Percentiles rank a stretch among this genome's conserved stretches.
phyloP scores from a whole-genome alignment of 495 filamentous ascomycete genomes.

The Aspergillus biplanus region DNA sequence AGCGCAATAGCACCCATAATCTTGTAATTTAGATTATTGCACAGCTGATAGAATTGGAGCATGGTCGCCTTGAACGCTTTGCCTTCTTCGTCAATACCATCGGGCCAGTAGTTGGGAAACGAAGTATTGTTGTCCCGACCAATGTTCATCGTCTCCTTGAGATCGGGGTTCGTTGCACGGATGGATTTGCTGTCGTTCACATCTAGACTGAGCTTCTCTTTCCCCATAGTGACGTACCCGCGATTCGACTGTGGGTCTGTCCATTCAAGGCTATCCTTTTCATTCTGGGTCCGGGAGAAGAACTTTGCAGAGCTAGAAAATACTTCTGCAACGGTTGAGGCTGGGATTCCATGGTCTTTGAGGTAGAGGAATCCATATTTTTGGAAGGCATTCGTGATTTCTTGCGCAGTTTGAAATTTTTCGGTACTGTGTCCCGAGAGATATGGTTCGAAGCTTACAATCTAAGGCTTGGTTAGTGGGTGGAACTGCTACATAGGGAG shows the following conservation, averaged over 20 bases:
- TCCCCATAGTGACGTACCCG: constrained; percentile 73
- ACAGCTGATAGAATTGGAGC: constrained; percentile 69
- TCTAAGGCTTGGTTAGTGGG: not conserved
- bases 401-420: not conserved
- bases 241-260: constrained; percentile 71
- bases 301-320: constrained; percentile 76
- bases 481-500: not conserved
- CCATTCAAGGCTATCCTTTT: constrained; percentile 75
- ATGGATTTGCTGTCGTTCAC: constrained; percentile 60
- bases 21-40: constrained; percentile 72
- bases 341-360: constrained; percentile 72
- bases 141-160: constrained; percentile 85
- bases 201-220: constrained; percentile 73
- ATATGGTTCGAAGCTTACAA: not conserved
- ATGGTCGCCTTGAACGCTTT: constrained; percentile 70
- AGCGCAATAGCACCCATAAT: constrained; percentile 89
- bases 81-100: constrained; percentile 60
- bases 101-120: constrained; percentile 81
- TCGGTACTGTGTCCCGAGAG: not conserved
- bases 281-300: constrained; percentile 69
- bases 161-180: constrained; percentile 62
- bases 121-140: constrained; percentile 69
- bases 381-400: constrained; percentile 76
- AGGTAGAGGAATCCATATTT: constrained; percentile 91
- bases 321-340: constrained; percentile 57